Conservation (phyloP, 805 yeast genomes). For the Schizosaccharomyces octosporus region DNA sequence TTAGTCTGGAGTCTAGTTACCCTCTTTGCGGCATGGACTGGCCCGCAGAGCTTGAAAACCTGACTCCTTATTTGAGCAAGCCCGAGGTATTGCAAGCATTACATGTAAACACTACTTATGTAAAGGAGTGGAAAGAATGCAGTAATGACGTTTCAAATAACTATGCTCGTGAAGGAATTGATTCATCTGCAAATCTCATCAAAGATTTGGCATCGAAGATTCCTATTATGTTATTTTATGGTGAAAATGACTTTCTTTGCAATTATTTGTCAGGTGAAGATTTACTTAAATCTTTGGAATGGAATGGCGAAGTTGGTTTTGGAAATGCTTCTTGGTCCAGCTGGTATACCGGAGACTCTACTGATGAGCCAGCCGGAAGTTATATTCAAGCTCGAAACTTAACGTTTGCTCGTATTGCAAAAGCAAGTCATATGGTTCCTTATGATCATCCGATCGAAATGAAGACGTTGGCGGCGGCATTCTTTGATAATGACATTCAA, state of each 20-base stretch:
- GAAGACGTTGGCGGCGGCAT: conserved; percentile 39
- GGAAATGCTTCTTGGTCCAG: conserved; percentile 11
- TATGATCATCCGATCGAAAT: conserved; percentile 48
- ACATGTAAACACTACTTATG: conserved; percentile 20
- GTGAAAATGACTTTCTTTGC: conserved; percentile 74
- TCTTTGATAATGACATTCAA: conserved; percentile 10
- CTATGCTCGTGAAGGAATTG: conserved; percentile 27
- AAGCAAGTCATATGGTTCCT: conserved; percentile 88
- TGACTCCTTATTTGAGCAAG: conserved; percentile 26
- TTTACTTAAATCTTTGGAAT: conserved; percentile 33
- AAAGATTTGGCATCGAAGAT: conserved; percentile 34
- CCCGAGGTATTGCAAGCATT: conserved; percentile 24
- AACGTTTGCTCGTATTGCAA: conserved; percentile 46
- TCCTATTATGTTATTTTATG: conserved; percentile 55
- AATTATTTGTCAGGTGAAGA: conserved; percentile 53
- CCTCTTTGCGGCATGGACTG: conserved; percentile 84
- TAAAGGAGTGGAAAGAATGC: conserved; percentile 56
- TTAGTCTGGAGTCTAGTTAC: conserved; percentile 38
- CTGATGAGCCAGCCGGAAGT: conserved; percentile 20
- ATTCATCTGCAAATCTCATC: conserved; percentile 40
- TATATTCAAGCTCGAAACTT: conserved; percentile 39
- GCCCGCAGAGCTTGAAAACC: conserved; percentile 41
- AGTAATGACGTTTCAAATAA: conserved; percentile 27
- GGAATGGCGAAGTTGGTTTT: conserved; percentile 29
- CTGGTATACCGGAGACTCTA: conserved; percentile 23